Base-by-base conservation (phyloP, 495 filamentous ascomycete species). In the Achaetomiella virescens region DNA sequence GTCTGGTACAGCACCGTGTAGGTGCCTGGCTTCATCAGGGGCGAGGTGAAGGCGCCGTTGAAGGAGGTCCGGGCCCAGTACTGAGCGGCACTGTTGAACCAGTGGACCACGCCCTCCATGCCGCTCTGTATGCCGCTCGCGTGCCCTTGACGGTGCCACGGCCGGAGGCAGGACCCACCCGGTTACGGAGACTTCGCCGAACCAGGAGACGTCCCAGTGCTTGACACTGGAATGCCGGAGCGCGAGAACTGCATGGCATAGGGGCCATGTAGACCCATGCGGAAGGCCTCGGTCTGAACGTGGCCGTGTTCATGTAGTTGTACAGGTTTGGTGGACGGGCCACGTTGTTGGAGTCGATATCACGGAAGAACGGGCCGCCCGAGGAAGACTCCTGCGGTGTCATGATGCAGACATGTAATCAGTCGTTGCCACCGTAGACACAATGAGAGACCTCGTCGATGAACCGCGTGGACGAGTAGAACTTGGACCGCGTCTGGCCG, bases 261-360 rank as follows among this genome's bases (percentile, higher is more conserved):
- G 0, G 84, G 84, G 9, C 84, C 84, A 65, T 87, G 82, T n/a
- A 87, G 72, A 22, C 84, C 84, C 70, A 75, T 80, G 25, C 84
- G 76, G 68, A 68, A 84, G 6, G 71, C 55, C 56, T 87, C 84
- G 3, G 83, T 86, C 65, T 84, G 79, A 10, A 81, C 80, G 51
- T 84, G 82, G 12, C 75, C 76, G 20, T 80, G 70, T 84, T 85
- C 84, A 86, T 87, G 66, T 86, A 87, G 73, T 81, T 85, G 70
- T 84, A 85, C 0, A 85, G 74, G 38, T 80, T 78, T 10, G 78
- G 84, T 44, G 75, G 78, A 6, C 61, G 68, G 22, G 76, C 79
- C 12, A 75, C 82, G 52, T 84, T 82, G 71, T 87, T 87, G 47
- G 74, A 65, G 61, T 87, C 75, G 70, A 87, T 87, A 55, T 87